Evolutionary conservation across 192 early-diverging fungal species (phyloP), one percentile per base, ranked within the genome.

Genomic region (Powellomyces hirtus): DNA sequence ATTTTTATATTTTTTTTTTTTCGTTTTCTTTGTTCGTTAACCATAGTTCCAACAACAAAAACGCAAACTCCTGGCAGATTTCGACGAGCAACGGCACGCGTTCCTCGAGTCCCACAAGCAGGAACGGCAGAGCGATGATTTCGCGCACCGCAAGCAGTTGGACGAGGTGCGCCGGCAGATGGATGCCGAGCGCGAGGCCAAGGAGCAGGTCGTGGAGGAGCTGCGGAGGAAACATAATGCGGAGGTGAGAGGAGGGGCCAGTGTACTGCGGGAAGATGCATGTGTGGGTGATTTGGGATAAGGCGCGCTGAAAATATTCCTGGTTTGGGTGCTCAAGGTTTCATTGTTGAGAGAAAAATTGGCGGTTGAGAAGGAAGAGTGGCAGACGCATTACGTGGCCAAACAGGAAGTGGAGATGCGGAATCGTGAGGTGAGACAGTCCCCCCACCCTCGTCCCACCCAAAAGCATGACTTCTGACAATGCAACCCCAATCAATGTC

Each of bases 31-130:
- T n/a, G n/a, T 44, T 44, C 11, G 11, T 13, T 10, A 44, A 11
- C 18, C 24, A 20, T 50, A 82, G 80, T 86, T 85, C 62, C 77
- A 80, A 66, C 84, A 86, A 56, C 78, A 85, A 52, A 80, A 81
- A 38, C 75, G 84, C 16, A 86, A 86, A 71, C 40, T 83, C 30
- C 10, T 70, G 0, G 46, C 81, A 16, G 84, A 86, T 49, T 77
- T 81, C 53, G 81, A 81, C 11, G 81, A 85, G 42, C 59, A 77
- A 59, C 66, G 71, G 56, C 73, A 79, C 33, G 30, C 60, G 18
- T 10, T 77, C 10, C 36, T 57, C 26, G 74, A 80, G 44, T 52
- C 70, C 20, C 16, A 46, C 40, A 76, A 75, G 26, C 65, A 74
- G 49, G 74, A 76, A 14, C 63, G 72, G 3, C 59, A 70, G 26